A percentile compares a stretch with the other conserved stretches of the same genome.
Evolutionary conservation across 1,139 yeast genomes (phyloP).

Genomic region (Kodamaea suecica): DNA sequence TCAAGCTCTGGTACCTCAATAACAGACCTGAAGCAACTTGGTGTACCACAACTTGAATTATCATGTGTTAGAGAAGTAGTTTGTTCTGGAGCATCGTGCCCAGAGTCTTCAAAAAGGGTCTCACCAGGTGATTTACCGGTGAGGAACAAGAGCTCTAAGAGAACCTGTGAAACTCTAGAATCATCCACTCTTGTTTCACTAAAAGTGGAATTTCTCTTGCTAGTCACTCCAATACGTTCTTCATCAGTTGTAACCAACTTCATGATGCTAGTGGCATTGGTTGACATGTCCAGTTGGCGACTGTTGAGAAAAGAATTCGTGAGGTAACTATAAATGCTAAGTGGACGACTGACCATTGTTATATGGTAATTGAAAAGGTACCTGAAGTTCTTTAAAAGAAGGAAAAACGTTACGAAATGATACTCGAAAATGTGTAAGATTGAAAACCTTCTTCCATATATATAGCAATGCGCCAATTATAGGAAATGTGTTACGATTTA

Average conservation of each 20-base stretch:
- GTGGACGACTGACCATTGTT: constrained; percentile 1
- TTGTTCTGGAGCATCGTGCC: constrained; percentile 1
- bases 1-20: background rate
- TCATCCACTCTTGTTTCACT: background rate
- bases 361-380: too few relatives aligned
- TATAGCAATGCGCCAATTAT: too few relatives aligned
- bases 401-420: too few relatives aligned
- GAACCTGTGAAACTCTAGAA: background rate
- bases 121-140: background rate
- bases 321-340: constrained; percentile 1
- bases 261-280: background rate
- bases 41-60: background rate
- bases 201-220: background rate
- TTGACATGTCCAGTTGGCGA: background rate
- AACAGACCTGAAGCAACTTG: background rate
- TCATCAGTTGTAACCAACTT: too few relatives aligned
- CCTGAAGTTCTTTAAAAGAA: too few relatives aligned
- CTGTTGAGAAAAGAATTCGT: background rate
- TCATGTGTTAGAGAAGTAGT: too few relatives aligned
- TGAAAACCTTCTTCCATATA: too few relatives aligned
- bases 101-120: background rate
- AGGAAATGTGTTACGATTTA: too few relatives aligned
- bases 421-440: too few relatives aligned
- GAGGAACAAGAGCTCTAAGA: background rate
- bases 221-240: background rate